phyloP scores from a whole-genome alignment of 257 asterid species.

The Gentiana straminea region DNA sequence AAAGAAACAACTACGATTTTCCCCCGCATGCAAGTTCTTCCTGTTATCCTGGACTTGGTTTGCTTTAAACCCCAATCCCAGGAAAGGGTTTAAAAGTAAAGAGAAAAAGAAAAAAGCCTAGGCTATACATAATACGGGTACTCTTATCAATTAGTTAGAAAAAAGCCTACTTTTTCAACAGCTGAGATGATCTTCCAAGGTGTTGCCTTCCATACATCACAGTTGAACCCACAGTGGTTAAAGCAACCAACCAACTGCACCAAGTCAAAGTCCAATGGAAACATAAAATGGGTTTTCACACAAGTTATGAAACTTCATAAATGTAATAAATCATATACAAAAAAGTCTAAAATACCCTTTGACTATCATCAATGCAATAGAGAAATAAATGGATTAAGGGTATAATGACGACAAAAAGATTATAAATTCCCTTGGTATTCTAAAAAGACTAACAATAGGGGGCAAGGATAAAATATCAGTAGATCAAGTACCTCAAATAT shows the following conservation, averaged over 20 bases:
- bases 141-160: not conserved
- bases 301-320: not conserved
- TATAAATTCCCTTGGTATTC: not conserved
- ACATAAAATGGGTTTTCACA: not conserved
- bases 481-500: conserved; percentile 44
- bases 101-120: too few relatives aligned
- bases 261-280: conserved; percentile 1
- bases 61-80: too few relatives aligned
- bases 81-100: too few relatives aligned
- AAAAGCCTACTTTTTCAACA: conserved; percentile 4
- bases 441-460: too few relatives aligned
- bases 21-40: too few relatives aligned
- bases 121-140: not conserved
- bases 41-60: too few relatives aligned
- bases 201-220: conserved; percentile 82
- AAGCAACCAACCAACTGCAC: conserved; percentile 83
- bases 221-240: conserved; percentile 69
- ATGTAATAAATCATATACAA: not conserved
- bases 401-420: not conserved
- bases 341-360: too few relatives aligned
- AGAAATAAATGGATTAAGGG: not conserved
- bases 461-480: too few relatives aligned
- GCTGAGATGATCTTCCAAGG: conserved; percentile 31
- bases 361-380: not conserved
- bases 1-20: too few relatives aligned